Percentiles rank a stretch among this genome's conserved stretches.
Conservation (phyloP, 345 rosid genomes). For the Acer negundo region DNA sequence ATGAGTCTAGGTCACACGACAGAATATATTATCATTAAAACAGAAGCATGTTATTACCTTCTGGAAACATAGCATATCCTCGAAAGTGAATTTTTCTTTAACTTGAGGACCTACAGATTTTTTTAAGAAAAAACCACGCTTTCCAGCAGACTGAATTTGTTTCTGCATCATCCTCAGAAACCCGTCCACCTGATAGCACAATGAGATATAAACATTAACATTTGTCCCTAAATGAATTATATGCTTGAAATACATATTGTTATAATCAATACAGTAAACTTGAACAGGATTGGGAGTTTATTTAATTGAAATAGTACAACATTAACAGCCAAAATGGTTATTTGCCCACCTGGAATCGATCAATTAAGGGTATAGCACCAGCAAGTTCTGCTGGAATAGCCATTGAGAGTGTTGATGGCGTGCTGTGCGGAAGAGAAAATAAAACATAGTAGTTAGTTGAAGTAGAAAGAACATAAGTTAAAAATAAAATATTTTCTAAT, state of each 20-base stretch:
- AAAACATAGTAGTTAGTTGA: neutral
- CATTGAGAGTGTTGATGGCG: conserved; percentile 53
- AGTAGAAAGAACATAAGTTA: neutral
- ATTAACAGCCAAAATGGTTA: conserved; percentile 2
- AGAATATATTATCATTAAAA: neutral
- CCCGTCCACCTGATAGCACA: conserved; percentile 69
- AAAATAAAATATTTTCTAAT: neutral
- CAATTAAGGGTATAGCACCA: conserved; percentile 88
- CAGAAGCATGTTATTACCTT: conserved; percentile 48
- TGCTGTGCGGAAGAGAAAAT: conserved; percentile 36
- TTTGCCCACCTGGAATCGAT: conserved; percentile 74
- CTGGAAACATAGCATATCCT: conserved; percentile 97
- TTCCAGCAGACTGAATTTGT: conserved; percentile 86
- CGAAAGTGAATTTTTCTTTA: conserved; percentile 84
- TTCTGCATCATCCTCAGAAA: conserved; percentile 94
- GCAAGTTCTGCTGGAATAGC: conserved; percentile 89
- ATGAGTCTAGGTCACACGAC: neutral
- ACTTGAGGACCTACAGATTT: conserved; percentile 69
- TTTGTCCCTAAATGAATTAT: neutral
- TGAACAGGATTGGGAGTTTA: neutral
- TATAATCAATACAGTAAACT: conserved; percentile 7
- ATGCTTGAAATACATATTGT: neutral
- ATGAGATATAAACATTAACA: conserved; percentile 7
- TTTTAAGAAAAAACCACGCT: conserved; percentile 86
- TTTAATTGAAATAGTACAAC: neutral